Evolutionary conservation across 371 early-diverging fungal species (phyloP), one percentile per base, ranked within the genome.

Genomic region (Entomophthora muscae): DNA sequence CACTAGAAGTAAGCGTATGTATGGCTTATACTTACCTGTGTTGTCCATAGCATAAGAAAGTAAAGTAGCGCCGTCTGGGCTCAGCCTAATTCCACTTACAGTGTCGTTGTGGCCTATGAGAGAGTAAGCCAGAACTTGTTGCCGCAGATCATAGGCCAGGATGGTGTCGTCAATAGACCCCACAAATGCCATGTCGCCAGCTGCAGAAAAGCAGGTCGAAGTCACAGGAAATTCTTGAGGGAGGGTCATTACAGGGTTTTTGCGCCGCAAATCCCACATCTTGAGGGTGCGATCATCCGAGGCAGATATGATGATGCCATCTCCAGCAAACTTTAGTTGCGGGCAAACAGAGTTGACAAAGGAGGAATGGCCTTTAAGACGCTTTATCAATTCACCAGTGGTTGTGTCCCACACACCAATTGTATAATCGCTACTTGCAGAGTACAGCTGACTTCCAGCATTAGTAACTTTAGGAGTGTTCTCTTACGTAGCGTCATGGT

Each of bases 31-130:
- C 26, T 53, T 76, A 83, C 84, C 82, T 23, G 91, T 91, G 69
- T 90, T 93, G 75, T 97, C 98, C 87, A 94, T 88, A 0, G 88
- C 78, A 64, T 91, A 88, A 22, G 90, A 86, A 30, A 93, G 71
- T 31, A 95, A 73, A 57, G 77, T 74, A 32, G 78, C 79, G 12
- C 96, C 93, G 67, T 91, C 89, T 1, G 91, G 90, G 28, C 86
- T 85, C 23, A 94, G 65, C 12, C 83, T 66, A 32, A 97, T 68
- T 0, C 98, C 95, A n/a, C 91, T 78, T 57, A 97, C 76, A 0
- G 93, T 91, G 73, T 93, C 95, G 54, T 79, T 69, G 66, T 97
- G 98, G 1, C 95, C 95, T 21, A 71, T 68, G 57, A 95, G 69
- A 0, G 80, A 71, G 68, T 89, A 89, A 3, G 74, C 70, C 7